These are phyloP conservation scores for Pythium myriotylum DNA, from an alignment of 352 stramenopile genomes.

Conservation along the genomic window DNA sequence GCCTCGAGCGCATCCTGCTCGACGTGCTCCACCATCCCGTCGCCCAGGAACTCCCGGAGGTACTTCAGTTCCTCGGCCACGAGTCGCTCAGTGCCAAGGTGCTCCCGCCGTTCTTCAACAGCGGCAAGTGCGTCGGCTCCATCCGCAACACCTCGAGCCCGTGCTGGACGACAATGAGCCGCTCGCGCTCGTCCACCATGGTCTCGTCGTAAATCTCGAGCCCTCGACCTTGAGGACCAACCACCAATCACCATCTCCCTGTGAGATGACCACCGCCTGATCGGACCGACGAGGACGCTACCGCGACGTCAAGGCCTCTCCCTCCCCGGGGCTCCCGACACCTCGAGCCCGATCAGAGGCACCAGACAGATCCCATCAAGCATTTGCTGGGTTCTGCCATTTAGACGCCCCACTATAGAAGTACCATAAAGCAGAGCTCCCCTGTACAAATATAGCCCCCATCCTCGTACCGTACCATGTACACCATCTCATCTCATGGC, in stretches of 20 bases:
- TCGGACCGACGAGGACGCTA: too few species aligned
- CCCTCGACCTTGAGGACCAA: not conserved
- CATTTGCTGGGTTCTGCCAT: not conserved
- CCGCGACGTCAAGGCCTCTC: too few species aligned
- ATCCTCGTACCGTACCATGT: slow-evolving; percentile 8
- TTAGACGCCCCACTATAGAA: slow-evolving; percentile 23
- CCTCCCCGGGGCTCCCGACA: too few species aligned
- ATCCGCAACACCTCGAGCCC: slow-evolving; percentile 74
- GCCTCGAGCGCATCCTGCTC: slow-evolving; percentile 55
- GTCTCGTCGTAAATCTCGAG: slow-evolving; percentile 27
- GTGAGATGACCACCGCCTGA: too few species aligned
- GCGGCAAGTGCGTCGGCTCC: slow-evolving; percentile 60
- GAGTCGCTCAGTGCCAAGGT: slow-evolving; percentile 53
- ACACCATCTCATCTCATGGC: not conserved
- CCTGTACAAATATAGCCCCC: slow-evolving; percentile 19
- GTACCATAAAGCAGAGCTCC: slow-evolving; percentile 15
- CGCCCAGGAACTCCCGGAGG: slow-evolving; percentile 69
- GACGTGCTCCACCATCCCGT: slow-evolving; percentile 58
- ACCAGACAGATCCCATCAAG: not conserved
- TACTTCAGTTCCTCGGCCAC: slow-evolving; percentile 66
- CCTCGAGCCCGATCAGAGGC: not conserved
- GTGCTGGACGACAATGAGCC: slow-evolving; percentile 53
- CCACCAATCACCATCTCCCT: too few species aligned
- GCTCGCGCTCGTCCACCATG: slow-evolving; percentile 35
- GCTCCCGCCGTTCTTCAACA: slow-evolving; percentile 45